Evolutionary conservation across 1,139 yeast species (phyloP).

Genomic region (Hyphopichia fennica): DNA sequence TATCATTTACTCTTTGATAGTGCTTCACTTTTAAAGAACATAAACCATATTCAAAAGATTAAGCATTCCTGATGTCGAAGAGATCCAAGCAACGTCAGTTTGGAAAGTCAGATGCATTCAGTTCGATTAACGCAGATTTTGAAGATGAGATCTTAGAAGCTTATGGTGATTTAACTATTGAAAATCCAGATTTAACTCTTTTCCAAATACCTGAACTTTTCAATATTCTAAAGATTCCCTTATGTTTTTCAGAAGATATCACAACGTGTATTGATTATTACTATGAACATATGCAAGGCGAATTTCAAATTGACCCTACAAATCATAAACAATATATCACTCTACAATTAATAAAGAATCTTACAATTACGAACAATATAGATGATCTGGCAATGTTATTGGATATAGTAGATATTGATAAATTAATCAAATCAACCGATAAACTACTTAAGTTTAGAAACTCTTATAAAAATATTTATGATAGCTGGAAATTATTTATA

Average conservation of each 20-base stretch:
- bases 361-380: slow-evolving; percentile 27
- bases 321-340: slow-evolving; percentile 25
- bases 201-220: slow-evolving; percentile 26
- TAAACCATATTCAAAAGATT: too few relatives aligned
- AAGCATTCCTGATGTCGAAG: too few relatives aligned
- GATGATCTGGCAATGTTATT: slow-evolving; percentile 22
- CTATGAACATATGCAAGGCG: slow-evolving; percentile 24
- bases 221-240: slow-evolving; percentile 26
- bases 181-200: slow-evolving; percentile 32
- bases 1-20: too few relatives aligned
- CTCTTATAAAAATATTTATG: slow-evolving; percentile 25
- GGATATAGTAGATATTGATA: slow-evolving; percentile 45
- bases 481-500: slow-evolving; percentile 38
- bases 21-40: too few relatives aligned
- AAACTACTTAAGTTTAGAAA: slow-evolving; percentile 37
- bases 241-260: slow-evolving; percentile 35
- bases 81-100: slow-evolving; percentile 1
- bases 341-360: slow-evolving; percentile 26
- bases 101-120: not conserved
- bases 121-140: slow-evolving; percentile 6
- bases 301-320: slow-evolving; percentile 8
- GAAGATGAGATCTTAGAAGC: slow-evolving; percentile 37
- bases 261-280: slow-evolving; percentile 32
- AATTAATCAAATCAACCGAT: slow-evolving; percentile 27
- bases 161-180: slow-evolving; percentile 24